Evolutionary conservation across 257 asterid genomes (phyloP).

Genomic region (Solanum boliviense): DNA sequence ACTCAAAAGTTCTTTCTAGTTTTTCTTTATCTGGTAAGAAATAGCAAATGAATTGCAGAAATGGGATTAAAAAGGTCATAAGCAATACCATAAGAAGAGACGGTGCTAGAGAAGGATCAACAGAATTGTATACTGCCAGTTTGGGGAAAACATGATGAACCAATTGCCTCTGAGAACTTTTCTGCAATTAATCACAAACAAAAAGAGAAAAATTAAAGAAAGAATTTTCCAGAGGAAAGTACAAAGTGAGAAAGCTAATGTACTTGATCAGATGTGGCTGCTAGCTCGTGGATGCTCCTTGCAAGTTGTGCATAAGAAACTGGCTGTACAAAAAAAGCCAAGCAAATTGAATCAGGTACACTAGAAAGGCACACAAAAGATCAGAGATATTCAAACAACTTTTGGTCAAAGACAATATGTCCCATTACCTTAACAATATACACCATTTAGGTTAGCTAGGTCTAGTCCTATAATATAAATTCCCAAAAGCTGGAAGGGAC

Average conservation of each 20-base stretch:
- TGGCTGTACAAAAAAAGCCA: conserved; percentile 38
- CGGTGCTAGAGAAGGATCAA: conserved; percentile 97
- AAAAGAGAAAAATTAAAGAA: conserved; percentile 4
- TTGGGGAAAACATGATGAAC: conserved; percentile 93
- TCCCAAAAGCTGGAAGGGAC: background rate
- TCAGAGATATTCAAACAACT: background rate
- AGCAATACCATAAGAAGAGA: conserved; percentile 86
- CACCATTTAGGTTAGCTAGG: background rate
- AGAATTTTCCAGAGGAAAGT: background rate
- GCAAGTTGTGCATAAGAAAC: conserved; percentile 99
- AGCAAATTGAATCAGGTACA: conserved; percentile 10
- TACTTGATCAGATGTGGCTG: conserved; percentile 97
- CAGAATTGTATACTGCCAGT: conserved; percentile 98
- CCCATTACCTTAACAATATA: background rate
- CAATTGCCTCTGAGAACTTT: conserved; percentile 93
- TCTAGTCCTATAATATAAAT: background rate
- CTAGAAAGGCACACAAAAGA: background rate
- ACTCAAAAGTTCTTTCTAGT: background rate
- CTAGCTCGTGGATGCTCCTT: conserved; percentile 95
- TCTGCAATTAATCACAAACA: conserved; percentile 38
- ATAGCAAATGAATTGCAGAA: background rate
- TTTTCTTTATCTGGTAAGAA: background rate
- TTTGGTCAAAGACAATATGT: background rate
- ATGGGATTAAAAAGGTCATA: background rate
- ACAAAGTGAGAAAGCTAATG: background rate